A percentile compares a stretch with the other conserved stretches of the same genome.
These are phyloP conservation scores for Penicillium sp. DNA, from an alignment of 2,329 filamentous ascomycete genomes.

Conservation along the genomic window DNA sequence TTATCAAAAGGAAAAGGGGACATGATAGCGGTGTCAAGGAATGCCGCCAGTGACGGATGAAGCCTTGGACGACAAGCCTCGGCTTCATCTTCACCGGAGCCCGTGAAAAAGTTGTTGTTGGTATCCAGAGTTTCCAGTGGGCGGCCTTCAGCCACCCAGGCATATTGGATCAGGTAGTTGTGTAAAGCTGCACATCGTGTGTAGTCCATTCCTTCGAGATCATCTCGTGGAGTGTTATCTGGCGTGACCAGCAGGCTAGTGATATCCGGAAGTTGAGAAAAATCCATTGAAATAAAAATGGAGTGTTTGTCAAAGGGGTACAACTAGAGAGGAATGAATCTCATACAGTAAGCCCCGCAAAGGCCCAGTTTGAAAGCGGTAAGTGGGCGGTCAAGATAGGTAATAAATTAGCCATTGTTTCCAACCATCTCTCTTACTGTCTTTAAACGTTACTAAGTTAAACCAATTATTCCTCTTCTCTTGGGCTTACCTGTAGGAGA, in stretches of 20 bases:
- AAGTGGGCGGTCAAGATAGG: constrained; percentile 1
- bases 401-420: constrained; percentile 2
- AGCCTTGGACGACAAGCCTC: constrained; percentile 25
- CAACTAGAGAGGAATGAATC: constrained; percentile 4
- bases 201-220: constrained; percentile 26
- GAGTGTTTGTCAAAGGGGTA: constrained; percentile 9
- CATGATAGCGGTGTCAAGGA: constrained; percentile 20
- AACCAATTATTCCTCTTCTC: constrained; percentile 1
- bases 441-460: constrained; percentile 1
- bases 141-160: constrained; percentile 25
- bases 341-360: constrained; percentile 1
- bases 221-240: constrained; percentile 24
- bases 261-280: constrained; percentile 16
- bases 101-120: constrained; percentile 21
- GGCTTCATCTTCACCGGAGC: constrained; percentile 18
- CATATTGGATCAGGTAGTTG: constrained; percentile 31
- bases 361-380: constrained; percentile 1
- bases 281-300: constrained; percentile 11
- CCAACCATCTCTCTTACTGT: constrained; percentile 2
- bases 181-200: constrained; percentile 32
- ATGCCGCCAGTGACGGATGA: constrained; percentile 23
- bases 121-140: constrained; percentile 13
- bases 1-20: constrained; percentile 7
- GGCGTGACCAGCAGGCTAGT: constrained; percentile 25
- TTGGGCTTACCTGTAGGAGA: constrained; percentile 2